These are phyloP conservation scores for Sophora flavescens DNA, from an alignment of 306 rosid species.

Conservation along the genomic window DNA sequence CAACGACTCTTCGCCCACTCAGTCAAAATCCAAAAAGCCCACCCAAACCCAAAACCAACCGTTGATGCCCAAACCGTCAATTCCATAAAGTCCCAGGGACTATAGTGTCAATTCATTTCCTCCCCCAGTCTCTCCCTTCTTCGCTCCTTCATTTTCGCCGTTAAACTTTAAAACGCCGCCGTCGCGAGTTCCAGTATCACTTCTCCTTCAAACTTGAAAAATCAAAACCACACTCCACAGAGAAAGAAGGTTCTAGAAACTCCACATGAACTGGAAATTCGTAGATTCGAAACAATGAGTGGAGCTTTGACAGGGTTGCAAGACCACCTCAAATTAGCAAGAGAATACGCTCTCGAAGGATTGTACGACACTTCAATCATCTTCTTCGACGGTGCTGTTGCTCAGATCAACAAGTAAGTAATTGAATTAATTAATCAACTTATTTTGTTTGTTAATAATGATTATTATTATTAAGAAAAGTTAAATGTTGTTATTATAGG, in stretches of 20 bases:
- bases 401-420: constrained; percentile 95
- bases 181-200: constrained; percentile 24
- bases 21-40: not conserved
- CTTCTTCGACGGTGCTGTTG: constrained; percentile 95
- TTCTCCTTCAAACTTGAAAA: constrained; percentile 20
- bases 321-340: constrained; percentile 92
- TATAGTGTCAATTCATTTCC: constrained; percentile 31
- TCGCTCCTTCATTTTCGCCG: constrained; percentile 7
- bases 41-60: not conserved
- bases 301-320: constrained; percentile 78
- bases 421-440: too few relatives aligned
- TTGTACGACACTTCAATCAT: constrained; percentile 90
- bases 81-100: constrained; percentile 13
- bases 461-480: too few relatives aligned
- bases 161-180: constrained; percentile 49
- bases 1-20: constrained; percentile 3
- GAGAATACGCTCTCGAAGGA: constrained; percentile 95
- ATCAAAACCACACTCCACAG: not conserved
- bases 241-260: constrained; percentile 1
- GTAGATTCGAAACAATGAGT: constrained; percentile 53
- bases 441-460: too few relatives aligned
- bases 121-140: not conserved
- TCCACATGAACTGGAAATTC: constrained; percentile 4
- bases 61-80: not conserved
- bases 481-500: constrained; percentile 26